These are phyloP conservation scores for Pythium vanterpoolii DNA, from an alignment of 352 stramenopile species.

Conservation along the genomic window DNA sequence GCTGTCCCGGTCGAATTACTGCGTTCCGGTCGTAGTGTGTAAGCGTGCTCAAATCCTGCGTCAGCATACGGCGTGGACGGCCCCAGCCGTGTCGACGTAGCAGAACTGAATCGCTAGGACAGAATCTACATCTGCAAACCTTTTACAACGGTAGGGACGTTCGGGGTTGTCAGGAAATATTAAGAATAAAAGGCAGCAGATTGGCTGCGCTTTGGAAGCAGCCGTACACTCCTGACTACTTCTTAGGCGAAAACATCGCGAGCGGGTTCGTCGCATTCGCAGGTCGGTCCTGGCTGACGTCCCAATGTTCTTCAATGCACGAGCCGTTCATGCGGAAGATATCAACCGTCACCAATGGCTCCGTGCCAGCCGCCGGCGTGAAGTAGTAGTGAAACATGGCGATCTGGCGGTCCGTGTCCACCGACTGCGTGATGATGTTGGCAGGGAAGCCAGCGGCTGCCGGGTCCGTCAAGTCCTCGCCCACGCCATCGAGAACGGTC, in stretches of 20 bases:
- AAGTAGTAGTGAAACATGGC: constrained; percentile 10
- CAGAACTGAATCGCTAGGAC: too few relatives aligned
- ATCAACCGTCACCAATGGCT: constrained; percentile 2
- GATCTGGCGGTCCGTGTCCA: background rate
- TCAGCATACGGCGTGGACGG: too few relatives aligned
- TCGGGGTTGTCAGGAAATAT: too few relatives aligned
- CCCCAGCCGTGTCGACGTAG: too few relatives aligned
- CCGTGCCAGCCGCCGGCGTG: background rate
- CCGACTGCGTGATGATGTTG: constrained; percentile 7
- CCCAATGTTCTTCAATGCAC: constrained; percentile 7
- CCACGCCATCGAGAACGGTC: background rate
- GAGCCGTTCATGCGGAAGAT: constrained; percentile 14
- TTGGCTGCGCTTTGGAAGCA: too few relatives aligned
- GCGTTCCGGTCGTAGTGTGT: too few relatives aligned
- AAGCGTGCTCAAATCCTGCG: too few relatives aligned
- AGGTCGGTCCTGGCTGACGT: constrained; percentile 7
- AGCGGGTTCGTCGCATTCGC: constrained; percentile 8
- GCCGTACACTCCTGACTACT: too few relatives aligned
- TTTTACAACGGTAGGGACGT: too few relatives aligned
- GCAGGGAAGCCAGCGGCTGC: background rate
- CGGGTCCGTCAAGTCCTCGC: background rate
- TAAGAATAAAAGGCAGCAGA: too few relatives aligned
- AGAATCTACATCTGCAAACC: too few relatives aligned
- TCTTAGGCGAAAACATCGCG: constrained; percentile 1
- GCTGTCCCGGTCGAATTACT: too few relatives aligned